Conservation (phyloP, 1,284 basidiomycete species). For the Cutaneotrichosporon sp. region DNA sequence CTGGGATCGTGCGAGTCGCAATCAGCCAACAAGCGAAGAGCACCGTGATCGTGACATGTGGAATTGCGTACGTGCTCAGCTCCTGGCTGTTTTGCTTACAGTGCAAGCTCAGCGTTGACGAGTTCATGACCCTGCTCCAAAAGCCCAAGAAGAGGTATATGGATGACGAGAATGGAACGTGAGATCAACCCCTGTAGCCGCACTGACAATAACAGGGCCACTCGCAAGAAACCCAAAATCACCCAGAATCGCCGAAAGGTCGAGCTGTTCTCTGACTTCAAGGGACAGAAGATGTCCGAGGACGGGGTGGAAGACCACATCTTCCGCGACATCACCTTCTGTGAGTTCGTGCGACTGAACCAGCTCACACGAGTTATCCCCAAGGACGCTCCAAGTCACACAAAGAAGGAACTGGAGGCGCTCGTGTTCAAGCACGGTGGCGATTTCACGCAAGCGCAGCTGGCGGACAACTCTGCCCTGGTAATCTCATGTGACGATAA, state of each 20-base stretch:
- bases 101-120: slow-evolving; percentile 43
- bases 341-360: slow-evolving; percentile 56
- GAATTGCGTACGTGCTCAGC: slow-evolving; percentile 41
- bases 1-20: slow-evolving; percentile 45
- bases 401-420: slow-evolving; percentile 46
- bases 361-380: slow-evolving; percentile 58
- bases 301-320: slow-evolving; percentile 63
- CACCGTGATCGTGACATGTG: slow-evolving; percentile 48
- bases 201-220: slow-evolving; percentile 14
- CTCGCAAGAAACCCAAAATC: slow-evolving; percentile 37
- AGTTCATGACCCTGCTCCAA: slow-evolving; percentile 40
- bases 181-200: not conserved
- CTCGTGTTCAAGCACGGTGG: slow-evolving; percentile 74
- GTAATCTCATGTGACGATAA: slow-evolving; percentile 54
- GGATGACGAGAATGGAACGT: slow-evolving; percentile 46
- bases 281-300: slow-evolving; percentile 63
- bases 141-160: slow-evolving; percentile 42
- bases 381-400: slow-evolving; percentile 57
- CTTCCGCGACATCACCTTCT: slow-evolving; percentile 73
- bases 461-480: slow-evolving; percentile 55
- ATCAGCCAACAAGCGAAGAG: slow-evolving; percentile 37
- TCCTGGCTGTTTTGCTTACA: not conserved
- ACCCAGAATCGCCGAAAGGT: slow-evolving; percentile 52
- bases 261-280: slow-evolving; percentile 64
- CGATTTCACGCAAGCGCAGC: slow-evolving; percentile 61